Conservation (phyloP, 306 rosid species). For the Malus asiatica region DNA sequence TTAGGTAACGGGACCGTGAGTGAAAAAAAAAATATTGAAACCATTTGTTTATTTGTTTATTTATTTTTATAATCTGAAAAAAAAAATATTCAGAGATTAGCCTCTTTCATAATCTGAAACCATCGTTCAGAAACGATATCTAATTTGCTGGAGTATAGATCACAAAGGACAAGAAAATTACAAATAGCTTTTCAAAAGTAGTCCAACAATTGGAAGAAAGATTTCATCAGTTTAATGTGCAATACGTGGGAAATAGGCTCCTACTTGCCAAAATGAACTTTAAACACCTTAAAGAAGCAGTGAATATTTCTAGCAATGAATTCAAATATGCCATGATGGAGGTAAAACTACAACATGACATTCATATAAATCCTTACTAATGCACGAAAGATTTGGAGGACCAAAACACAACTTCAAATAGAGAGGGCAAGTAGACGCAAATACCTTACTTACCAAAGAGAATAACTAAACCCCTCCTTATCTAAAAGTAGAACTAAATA, state of each 20-base stretch:
- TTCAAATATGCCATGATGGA: background rate
- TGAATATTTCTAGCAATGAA: background rate
- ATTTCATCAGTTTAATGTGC: background rate
- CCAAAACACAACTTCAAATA: conserved; percentile 3
- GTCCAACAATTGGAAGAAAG: background rate
- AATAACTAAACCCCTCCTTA: background rate
- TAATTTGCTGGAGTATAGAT: background rate
- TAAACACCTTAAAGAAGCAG: background rate
- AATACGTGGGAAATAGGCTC: too few species aligned
- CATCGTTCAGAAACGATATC: background rate
- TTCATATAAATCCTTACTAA: background rate
- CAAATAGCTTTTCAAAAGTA: background rate
- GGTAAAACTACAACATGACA: background rate
- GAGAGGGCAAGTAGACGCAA: background rate
- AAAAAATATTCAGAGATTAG: background rate
- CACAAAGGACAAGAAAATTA: background rate
- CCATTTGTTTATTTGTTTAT: too few species aligned
- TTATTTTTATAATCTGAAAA: too few species aligned
- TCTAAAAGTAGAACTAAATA: conserved; percentile 13
- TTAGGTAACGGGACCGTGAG: too few species aligned
- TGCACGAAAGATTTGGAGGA: background rate
- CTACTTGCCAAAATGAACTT: background rate
- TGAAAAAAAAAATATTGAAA: too few species aligned
- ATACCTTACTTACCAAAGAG: background rate
- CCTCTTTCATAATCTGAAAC: background rate